phyloP scores from a whole-genome alignment of 2,329 filamentous ascomycete species.

The Celoporthe dispersa region DNA sequence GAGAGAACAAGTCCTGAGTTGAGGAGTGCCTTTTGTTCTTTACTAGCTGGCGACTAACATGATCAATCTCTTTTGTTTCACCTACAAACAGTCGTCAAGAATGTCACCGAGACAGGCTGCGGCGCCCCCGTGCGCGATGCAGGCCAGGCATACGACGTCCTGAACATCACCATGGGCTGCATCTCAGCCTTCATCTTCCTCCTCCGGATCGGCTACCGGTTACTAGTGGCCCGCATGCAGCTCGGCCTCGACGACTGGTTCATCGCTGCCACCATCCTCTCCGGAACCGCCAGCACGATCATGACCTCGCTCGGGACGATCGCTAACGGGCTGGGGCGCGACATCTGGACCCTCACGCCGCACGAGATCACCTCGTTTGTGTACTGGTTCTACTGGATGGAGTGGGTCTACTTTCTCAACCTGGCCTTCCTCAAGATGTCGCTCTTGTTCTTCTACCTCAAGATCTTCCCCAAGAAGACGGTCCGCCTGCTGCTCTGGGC shows the following conservation, averaged over 20 bases:
- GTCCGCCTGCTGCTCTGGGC: conserved; percentile 24
- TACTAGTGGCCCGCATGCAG: conserved; percentile 38
- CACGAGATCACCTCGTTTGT: conserved; percentile 40
- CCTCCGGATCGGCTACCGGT: conserved; percentile 42
- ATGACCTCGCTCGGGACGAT: conserved; percentile 44
- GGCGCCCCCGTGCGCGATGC: conserved; percentile 22
- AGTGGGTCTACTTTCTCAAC: conserved; percentile 34
- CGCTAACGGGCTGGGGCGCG: conserved; percentile 37
- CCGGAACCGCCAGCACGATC: conserved; percentile 37
- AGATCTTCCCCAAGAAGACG: conserved; percentile 25
- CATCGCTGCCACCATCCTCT: conserved; percentile 36
- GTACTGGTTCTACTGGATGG: conserved; percentile 48
- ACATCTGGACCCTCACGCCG: conserved; percentile 32
- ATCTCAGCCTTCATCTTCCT: conserved; percentile 43
- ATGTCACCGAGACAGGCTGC: conserved; percentile 28
- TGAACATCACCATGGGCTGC: conserved; percentile 35
- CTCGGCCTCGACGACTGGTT: conserved; percentile 45
- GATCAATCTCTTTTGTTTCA: background rate
- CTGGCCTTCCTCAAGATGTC: conserved; percentile 26
- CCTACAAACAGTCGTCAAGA: conserved; percentile 16
- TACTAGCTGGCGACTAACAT: conserved; percentile 5
- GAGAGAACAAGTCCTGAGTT: background rate
- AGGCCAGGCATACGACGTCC: conserved; percentile 17
- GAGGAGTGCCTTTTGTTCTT: too few species aligned
- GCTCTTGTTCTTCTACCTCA: conserved; percentile 29